Conservation (phyloP, 345 rosid genomes). For the Eucalyptus curtisii region DNA sequence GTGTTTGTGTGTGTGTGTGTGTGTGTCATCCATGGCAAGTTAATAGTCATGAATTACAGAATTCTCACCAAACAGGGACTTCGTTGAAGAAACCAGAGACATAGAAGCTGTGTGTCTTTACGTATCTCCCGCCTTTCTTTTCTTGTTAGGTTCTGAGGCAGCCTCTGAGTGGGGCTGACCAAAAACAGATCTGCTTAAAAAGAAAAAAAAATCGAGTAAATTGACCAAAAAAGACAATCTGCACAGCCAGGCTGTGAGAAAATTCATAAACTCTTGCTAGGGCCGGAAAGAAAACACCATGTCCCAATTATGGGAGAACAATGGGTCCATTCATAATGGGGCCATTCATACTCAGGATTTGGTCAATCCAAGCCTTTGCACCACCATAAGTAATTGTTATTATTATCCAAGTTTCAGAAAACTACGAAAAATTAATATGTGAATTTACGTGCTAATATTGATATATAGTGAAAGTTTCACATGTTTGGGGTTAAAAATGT, state of each 20-base stretch:
- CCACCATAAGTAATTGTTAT: background rate
- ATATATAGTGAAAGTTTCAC: background rate
- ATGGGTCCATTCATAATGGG: background rate
- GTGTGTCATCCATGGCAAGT: background rate
- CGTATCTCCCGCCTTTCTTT: conserved; percentile 50
- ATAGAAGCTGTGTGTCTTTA: background rate
- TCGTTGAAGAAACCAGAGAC: background rate
- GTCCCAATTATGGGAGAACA: background rate
- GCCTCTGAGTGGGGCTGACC: conserved; percentile 65
- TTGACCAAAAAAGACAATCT: background rate
- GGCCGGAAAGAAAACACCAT: background rate
- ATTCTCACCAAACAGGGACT: background rate
- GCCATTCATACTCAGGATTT: background rate
- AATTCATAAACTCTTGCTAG: background rate
- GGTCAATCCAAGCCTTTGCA: background rate
- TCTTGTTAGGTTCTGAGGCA: conserved; percentile 42
- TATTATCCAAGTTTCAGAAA: background rate
- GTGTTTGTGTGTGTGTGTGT: background rate
- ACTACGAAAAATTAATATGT: background rate
- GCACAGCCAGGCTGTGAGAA: background rate
- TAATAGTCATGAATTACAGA: background rate
- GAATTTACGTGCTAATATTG: background rate
- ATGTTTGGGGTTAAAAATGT: background rate
- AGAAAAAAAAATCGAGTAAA: background rate
- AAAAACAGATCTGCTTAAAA: conserved; percentile 55